These are phyloP conservation scores for Daldinia sp. DNA, from an alignment of 2,329 filamentous ascomycete species.

Conservation along the genomic window DNA sequence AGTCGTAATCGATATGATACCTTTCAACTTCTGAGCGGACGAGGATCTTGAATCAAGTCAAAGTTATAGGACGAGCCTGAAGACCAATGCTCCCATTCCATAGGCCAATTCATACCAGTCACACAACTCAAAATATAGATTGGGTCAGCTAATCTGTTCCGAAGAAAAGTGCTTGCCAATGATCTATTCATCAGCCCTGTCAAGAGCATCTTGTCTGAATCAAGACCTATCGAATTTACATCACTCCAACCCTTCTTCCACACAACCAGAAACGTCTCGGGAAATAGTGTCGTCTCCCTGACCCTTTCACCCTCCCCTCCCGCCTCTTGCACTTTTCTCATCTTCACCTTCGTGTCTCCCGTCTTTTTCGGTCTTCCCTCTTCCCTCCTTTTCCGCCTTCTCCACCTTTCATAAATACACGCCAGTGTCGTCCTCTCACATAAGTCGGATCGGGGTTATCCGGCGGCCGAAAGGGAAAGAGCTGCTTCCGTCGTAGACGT, in stretches of 20 bases:
- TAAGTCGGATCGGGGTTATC: constrained; percentile 8
- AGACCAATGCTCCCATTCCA: neutral
- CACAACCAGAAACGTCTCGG: neutral
- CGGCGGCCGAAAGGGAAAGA: constrained; percentile 1
- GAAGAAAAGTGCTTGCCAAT: neutral
- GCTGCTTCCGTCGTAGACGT: neutral
- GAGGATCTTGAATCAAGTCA: neutral
- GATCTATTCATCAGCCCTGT: constrained; percentile 1
- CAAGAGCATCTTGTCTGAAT: neutral
- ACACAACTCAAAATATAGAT: neutral
- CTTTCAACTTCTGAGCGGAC: neutral
- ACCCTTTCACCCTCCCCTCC: neutral
- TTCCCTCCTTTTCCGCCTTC: neutral
- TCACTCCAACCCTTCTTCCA: neutral
- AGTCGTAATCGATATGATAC: neutral
- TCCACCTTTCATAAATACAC: constrained; percentile 3
- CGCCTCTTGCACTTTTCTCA: constrained; percentile 5
- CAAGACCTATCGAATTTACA: constrained; percentile 8
- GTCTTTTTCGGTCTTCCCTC: neutral
- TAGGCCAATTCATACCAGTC: neutral
- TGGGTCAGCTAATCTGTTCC: neutral
- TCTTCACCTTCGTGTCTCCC: neutral
- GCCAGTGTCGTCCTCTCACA: neutral
- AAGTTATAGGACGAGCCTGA: neutral
- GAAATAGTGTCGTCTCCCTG: constrained; percentile 6